Percentiles rank a stretch among this genome's conserved stretches.
Conservation (phyloP, 2,329 filamentous ascomycete genomes). For the Gaeumannomyces sp. region DNA sequence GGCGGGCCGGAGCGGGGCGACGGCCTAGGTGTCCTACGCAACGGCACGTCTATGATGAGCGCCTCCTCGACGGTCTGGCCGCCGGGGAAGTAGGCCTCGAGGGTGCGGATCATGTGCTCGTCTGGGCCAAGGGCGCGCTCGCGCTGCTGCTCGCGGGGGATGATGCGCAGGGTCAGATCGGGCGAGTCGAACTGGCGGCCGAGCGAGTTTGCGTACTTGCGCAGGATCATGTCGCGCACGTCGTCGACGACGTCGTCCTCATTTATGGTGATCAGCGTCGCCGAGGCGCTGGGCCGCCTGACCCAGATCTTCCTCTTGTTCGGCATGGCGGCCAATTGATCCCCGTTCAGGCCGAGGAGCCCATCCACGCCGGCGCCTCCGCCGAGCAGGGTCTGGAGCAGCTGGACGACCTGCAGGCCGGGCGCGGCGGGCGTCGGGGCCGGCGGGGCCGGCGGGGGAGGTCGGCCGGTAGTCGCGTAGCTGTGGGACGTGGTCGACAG, state of each 20-base stretch:
- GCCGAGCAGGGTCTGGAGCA: constrained; percentile 7
- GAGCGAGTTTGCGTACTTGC: constrained; percentile 90
- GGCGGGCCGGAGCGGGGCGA: constrained; percentile 59
- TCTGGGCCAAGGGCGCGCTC: constrained; percentile 78
- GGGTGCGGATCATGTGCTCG: constrained; percentile 68
- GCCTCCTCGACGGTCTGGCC: constrained; percentile 87
- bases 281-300: constrained; percentile 75
- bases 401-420: constrained; percentile 23
- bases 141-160: constrained; percentile 57
- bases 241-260: constrained; percentile 93
- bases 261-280: constrained; percentile 77
- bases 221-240: constrained; percentile 83
- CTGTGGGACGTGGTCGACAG: not conserved
- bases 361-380: constrained; percentile 3
- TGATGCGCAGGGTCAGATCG: constrained; percentile 75
- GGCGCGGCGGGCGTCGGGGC: not conserved
- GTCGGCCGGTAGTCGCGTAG: not conserved
- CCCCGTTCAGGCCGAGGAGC: constrained; percentile 21
- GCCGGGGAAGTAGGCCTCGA: constrained; percentile 79
- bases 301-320: constrained; percentile 84
- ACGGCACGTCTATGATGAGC: constrained; percentile 80
- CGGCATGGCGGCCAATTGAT: constrained; percentile 43
- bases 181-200: constrained; percentile 85
- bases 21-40: constrained; percentile 68
- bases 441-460: not conserved